A percentile compares a stretch with the other conserved stretches of the same genome.
Evolutionary conservation across 495 filamentous ascomycete species (phyloP).

Genomic region (Penicillium coprophilum): DNA sequence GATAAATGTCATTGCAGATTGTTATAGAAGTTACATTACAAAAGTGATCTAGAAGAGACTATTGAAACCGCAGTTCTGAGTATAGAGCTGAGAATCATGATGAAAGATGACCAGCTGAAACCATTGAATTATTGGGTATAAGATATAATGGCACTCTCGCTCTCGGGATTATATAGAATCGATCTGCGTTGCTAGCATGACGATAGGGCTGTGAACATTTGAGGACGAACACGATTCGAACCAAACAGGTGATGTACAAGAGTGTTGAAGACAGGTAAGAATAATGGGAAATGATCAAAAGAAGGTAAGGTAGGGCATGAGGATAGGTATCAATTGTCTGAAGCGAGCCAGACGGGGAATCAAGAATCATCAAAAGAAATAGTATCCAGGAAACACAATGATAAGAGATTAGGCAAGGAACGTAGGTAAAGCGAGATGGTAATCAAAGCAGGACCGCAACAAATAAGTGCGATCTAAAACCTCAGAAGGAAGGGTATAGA

Average conservation of each 20-base stretch:
- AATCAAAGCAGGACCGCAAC: constrained; percentile 10
- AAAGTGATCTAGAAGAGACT: neutral
- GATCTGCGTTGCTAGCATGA: neutral
- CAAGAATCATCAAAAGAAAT: constrained; percentile 7
- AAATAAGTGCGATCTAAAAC: neutral
- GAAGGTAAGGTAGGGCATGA: neutral
- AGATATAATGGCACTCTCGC: neutral
- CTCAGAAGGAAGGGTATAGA: constrained; percentile 20
- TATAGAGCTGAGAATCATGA: neutral
- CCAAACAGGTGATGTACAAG: constrained; percentile 1
- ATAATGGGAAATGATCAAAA: constrained; percentile 1
- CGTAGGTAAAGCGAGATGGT: neutral
- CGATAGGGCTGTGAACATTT: neutral
- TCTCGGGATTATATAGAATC: neutral
- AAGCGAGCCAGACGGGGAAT: constrained; percentile 3
- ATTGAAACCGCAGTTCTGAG: neutral
- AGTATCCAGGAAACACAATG: neutral
- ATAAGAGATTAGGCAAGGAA: constrained; percentile 1
- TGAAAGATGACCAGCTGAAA: neutral
- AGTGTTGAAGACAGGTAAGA: constrained; percentile 3
- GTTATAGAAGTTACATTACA: neutral
- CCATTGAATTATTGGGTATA: constrained; percentile 7
- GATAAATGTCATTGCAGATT: constrained; percentile 4
- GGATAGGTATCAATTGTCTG: constrained; percentile 9
- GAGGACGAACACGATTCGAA: neutral